Base-by-base conservation (phyloP, 2,329 filamentous ascomycete species). In the Chaetomiaceae sp. region DNA sequence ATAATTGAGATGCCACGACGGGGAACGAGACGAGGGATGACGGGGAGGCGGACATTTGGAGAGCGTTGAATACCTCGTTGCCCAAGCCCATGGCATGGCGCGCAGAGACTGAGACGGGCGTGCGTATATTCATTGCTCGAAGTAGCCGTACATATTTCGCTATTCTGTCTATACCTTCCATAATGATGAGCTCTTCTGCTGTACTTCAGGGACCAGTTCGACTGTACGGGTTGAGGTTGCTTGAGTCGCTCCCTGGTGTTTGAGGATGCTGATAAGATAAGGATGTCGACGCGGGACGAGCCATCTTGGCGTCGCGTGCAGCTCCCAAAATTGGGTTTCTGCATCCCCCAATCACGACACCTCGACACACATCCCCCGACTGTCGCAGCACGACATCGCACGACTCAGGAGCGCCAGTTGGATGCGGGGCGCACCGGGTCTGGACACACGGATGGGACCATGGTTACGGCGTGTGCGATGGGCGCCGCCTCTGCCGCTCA, bases 371-470 rank as follows among this genome's bases (percentile, higher is more conserved):
- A 6, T n/a, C n/a, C 15, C 11, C 27, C 27, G 22, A 20, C 12
- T 14, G 5, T 7, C 14, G 15, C 27, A 35, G 9, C 22, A 35
- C 30, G 32, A 14, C 20, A 38, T 36, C 53, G 41, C 27, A 51
- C 54, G 54, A 34, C 32, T 42, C 33, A 29, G 12, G 35, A 47
- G 42, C 40, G 40, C 43, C 60, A 51, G 60, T 58, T 60, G 56
- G 47, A 62, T 61, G 59, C 56, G 56, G 49, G 52, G 51, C 40
- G 53, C 49, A 48, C 49, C 45, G 46, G 45, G 51, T 51, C 47
- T 46, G 17, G 40, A 50, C 33, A 51, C 42, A 47, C 55, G 59
- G 46, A 65, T 65, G 63, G 62, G 59, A 58, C 58, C 58, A 65
- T 65, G 62, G 56, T 55, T 62, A 49, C 57, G 56, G 53, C 54